These are phyloP conservation scores for Nemophila menziesii DNA, from an alignment of 257 asterid species.

Conservation along the genomic window DNA sequence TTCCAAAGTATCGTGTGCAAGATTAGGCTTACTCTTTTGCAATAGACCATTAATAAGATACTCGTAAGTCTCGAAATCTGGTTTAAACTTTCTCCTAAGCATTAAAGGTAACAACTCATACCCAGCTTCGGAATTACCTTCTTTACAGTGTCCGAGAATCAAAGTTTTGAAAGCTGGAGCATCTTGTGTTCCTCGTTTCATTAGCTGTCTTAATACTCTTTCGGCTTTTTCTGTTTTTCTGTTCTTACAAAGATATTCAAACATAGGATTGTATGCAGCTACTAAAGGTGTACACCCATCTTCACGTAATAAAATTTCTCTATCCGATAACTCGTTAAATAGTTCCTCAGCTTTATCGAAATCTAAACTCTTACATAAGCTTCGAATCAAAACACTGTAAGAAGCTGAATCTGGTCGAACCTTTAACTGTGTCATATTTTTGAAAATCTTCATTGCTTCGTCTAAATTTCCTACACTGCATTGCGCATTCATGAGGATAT, in stretches of 20 bases:
- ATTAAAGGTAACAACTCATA: constrained; percentile 49
- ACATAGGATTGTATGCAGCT: constrained; percentile 66
- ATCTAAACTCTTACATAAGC: constrained; percentile 32
- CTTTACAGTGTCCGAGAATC: constrained; percentile 65
- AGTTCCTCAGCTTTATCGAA: constrained; percentile 50
- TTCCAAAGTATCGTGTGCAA: constrained; percentile 49
- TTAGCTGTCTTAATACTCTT: constrained; percentile 56
- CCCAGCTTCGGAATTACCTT: constrained; percentile 43
- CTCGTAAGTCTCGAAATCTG: constrained; percentile 37
- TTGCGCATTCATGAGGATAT: constrained; percentile 54
- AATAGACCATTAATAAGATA: constrained; percentile 47
- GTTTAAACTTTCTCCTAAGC: constrained; percentile 59
- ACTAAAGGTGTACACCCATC: constrained; percentile 43
- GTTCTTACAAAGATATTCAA: constrained; percentile 42
- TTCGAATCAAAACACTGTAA: constrained; percentile 45
- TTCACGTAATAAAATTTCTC: constrained; percentile 36
- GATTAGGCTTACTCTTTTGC: constrained; percentile 27
- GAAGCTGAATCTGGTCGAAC: constrained; percentile 60
- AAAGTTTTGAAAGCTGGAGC: constrained; percentile 53
- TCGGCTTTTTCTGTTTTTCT: constrained; percentile 66
- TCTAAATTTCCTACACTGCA: constrained; percentile 38
- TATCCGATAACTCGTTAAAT: constrained; percentile 39
- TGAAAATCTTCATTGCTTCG: constrained; percentile 41
- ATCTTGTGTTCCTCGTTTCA: constrained; percentile 66
- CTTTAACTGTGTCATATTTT: constrained; percentile 51